Percentiles rank a stretch among this genome's conserved stretches.
Conservation (phyloP, 2,329 filamentous ascomycete species). For the Calonectria multiphialidica region DNA sequence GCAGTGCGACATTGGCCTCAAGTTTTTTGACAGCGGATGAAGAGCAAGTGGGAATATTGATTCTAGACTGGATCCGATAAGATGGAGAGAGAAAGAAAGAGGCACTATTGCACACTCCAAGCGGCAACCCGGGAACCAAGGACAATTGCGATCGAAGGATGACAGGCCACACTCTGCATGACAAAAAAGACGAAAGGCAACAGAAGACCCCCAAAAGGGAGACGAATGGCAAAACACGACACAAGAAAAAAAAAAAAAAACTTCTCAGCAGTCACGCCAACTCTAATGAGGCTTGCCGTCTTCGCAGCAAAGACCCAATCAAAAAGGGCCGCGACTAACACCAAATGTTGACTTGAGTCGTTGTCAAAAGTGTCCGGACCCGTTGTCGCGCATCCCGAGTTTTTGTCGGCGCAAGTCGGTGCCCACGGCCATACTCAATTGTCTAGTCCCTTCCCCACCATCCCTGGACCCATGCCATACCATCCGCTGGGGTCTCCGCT, state of each 20-base stretch:
- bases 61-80: not conserved
- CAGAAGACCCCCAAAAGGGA: constrained; percentile 20
- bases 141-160: not conserved
- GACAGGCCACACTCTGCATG: not conserved
- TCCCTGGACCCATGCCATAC: constrained; percentile 6
- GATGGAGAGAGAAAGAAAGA: not conserved
- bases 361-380: constrained; percentile 18
- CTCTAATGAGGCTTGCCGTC: constrained; percentile 18
- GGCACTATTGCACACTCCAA: not conserved
- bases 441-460: constrained; percentile 10
- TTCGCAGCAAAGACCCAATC: constrained; percentile 34
- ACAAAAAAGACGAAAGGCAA: constrained; percentile 27
- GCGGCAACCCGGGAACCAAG: not conserved
- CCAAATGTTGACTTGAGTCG: constrained; percentile 31
- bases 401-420: constrained; percentile 43
- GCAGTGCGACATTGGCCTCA: not conserved
- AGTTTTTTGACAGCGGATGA: constrained; percentile 34
- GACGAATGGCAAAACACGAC: constrained; percentile 25
- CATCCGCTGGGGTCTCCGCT: constrained; percentile 11
- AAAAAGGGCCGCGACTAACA: constrained; percentile 31
- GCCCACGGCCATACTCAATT: constrained; percentile 6
- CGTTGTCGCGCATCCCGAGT: constrained; percentile 40
- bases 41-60: constrained; percentile 18
- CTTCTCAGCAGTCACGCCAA: constrained; percentile 31
- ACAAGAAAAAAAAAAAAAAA: constrained; percentile 22